These are phyloP conservation scores for Silene noctiflora DNA, from an alignment of 179 eudicot species.

Conservation along the genomic window DNA sequence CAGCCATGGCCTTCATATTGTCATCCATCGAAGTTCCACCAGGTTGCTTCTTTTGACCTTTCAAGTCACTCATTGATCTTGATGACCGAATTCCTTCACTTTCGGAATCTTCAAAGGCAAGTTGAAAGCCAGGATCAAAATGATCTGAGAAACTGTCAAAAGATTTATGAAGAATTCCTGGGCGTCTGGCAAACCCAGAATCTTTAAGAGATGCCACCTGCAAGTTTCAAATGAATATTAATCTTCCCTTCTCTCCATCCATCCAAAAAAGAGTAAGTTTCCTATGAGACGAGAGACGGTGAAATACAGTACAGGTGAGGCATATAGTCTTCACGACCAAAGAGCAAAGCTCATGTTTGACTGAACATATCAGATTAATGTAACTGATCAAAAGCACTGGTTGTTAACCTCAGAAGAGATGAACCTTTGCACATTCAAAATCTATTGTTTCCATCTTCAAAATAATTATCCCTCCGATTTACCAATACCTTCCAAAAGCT, in stretches of 20 bases:
- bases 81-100: slow-evolving; percentile 28
- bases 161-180: slow-evolving; percentile 25
- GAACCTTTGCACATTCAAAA: neutral
- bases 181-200: slow-evolving; percentile 42
- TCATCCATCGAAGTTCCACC: slow-evolving; percentile 31
- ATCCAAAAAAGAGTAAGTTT: neutral
- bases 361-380: neutral
- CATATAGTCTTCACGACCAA: neutral
- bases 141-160: slow-evolving; percentile 32
- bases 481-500: too few species aligned
- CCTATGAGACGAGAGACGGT: neutral
- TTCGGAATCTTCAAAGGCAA: slow-evolving; percentile 16
- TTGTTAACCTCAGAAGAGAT: slow-evolving; percentile 5
- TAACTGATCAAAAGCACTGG: neutral
- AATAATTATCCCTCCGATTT: neutral
- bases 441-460: neutral
- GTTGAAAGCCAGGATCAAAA: slow-evolving; percentile 26
- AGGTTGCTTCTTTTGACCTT: slow-evolving; percentile 23
- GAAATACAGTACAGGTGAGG: neutral
- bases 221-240: slow-evolving; percentile 14
- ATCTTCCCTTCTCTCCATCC: neutral
- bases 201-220: slow-evolving; percentile 82
- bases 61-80: slow-evolving; percentile 35
- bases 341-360: neutral
- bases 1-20: slow-evolving; percentile 20